phyloP scores from a whole-genome alignment of 2,329 filamentous ascomycete species.

The Podosphaera fusca region DNA sequence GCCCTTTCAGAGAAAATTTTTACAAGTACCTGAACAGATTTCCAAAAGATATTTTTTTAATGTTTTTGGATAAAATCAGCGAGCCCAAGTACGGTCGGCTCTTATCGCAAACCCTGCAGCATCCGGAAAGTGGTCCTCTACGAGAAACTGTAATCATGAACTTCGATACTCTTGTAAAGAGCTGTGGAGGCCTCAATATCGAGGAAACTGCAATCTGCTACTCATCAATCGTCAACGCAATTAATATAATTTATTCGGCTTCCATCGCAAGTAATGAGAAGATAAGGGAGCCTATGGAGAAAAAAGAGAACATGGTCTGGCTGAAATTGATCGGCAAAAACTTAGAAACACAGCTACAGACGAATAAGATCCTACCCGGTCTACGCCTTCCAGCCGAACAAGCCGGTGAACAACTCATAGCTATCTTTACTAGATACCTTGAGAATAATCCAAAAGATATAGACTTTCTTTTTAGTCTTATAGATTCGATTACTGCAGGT shows the following conservation, averaged over 20 bases:
- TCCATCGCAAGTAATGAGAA: slow-evolving; percentile 34
- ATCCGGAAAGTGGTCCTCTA: slow-evolving; percentile 50
- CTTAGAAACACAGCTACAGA: slow-evolving; percentile 50
- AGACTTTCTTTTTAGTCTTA: slow-evolving; percentile 62
- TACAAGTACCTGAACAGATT: slow-evolving; percentile 90
- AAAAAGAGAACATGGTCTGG: slow-evolving; percentile 35
- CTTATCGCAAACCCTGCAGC: slow-evolving; percentile 63
- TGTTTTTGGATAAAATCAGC: slow-evolving; percentile 57
- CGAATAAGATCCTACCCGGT: slow-evolving; percentile 42
- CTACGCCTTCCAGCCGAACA: slow-evolving; percentile 74
- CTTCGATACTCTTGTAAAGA: slow-evolving; percentile 45
- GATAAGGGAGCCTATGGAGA: slow-evolving; percentile 47
- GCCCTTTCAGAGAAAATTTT: slow-evolving; percentile 73
- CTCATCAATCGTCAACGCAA: slow-evolving; percentile 58
- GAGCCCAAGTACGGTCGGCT: slow-evolving; percentile 78
- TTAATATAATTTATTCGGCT: slow-evolving; percentile 65
- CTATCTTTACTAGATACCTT: slow-evolving; percentile 62
- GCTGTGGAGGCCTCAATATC: slow-evolving; percentile 36
- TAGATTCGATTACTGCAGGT: slow-evolving; percentile 64
- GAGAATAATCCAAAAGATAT: slow-evolving; percentile 51
- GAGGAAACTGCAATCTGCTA: slow-evolving; percentile 47
- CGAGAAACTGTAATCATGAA: slow-evolving; percentile 53
- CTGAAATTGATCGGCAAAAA: slow-evolving; percentile 49
- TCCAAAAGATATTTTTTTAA: slow-evolving; percentile 63
- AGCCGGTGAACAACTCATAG: slow-evolving; percentile 68